Conservation (phyloP, 495 filamentous ascomycete genomes). For the Penicillium lividum region DNA sequence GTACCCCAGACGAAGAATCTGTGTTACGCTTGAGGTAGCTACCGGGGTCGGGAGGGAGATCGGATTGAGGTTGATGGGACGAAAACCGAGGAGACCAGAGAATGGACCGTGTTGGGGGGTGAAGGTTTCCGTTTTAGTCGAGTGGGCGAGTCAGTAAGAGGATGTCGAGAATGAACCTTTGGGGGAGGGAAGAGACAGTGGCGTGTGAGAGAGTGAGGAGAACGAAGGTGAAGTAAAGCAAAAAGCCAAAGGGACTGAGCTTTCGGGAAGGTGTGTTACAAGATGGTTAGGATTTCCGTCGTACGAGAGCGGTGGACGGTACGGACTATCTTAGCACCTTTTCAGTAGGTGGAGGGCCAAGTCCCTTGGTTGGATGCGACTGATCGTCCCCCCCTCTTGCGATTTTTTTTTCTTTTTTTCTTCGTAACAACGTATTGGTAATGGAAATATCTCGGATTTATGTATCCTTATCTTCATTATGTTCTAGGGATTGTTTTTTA, state of each 20-base stretch:
- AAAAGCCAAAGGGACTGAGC: conserved; percentile 12
- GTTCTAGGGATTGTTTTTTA: not conserved
- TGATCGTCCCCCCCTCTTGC: conserved; percentile 23
- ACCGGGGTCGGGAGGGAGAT: conserved; percentile 28
- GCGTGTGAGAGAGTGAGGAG: conserved; percentile 4
- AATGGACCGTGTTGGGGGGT: conserved; percentile 6
- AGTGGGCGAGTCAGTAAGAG: no score
- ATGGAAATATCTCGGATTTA: no score
- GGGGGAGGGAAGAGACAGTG: not conserved
- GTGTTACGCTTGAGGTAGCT: conserved; percentile 50
- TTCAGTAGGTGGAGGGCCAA: conserved; percentile 25
- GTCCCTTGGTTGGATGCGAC: conserved; percentile 21
- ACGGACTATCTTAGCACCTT: conserved; percentile 28
- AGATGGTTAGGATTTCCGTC: conserved; percentile 13
- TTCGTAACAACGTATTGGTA: not conserved
- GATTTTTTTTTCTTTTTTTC: not conserved
- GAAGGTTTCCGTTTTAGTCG: not conserved
- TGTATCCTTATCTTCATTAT: no score
- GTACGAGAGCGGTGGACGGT: conserved; percentile 8
- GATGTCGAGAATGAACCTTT: not conserved
- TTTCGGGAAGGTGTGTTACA: conserved; percentile 1
- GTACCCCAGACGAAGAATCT: conserved; percentile 45
- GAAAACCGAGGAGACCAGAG: conserved; percentile 14
- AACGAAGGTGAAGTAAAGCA: conserved; percentile 11
- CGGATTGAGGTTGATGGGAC: conserved; percentile 16